Evolutionary conservation across 1,139 yeast genomes (phyloP), one percentile per base, ranked within the genome.

Genomic region (Protomyces pachydermus): DNA sequence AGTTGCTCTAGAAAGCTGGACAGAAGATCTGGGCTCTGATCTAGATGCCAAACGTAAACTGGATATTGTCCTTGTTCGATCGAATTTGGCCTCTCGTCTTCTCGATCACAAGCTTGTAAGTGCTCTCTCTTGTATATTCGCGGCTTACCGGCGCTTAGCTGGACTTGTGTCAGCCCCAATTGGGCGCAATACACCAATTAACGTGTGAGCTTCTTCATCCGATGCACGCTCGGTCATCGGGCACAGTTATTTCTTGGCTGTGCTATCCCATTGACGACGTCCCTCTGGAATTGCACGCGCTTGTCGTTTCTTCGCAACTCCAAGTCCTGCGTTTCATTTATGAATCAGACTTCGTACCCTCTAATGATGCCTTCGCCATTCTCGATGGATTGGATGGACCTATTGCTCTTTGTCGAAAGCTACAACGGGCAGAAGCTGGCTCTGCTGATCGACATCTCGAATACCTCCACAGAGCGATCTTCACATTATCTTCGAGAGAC

Each of bases 41-140:
- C 14, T 18, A 16, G 37, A 39, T 25, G 38, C 32, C 25, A 50
- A 50, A 23, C 52, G 45, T n/a, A 50, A 42, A 12, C 18, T 58
- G 20, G 53, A 48, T 14, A 58, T 58, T 20, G 42, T 35, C 34
- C 53, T 51, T n/a, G 37, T 55, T 14, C 51, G 62, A 25, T 58
- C 35, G 34, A 58, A 52, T 28, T 32, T 58, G 18, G 32, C 20
- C 9, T 16, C 45, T 16, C 62, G 62, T 16, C 42, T 58, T 23
- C 46, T 58, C 34, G 62, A 58, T 25, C 53, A 38, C 39, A 23
- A 42, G 28, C 32, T 51, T 20, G 62, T 58, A 38, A 25, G 28
- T n/a, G 32, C 32, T 28, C 32, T 6, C 8, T 28, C 32, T 28
- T 28, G 32, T 28, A 6, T 28, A 32, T 28, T 28, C 32, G 32